phyloP scores from a whole-genome alignment of 2,329 filamentous ascomycete species.

The Aspergillus luchuensis region DNA sequence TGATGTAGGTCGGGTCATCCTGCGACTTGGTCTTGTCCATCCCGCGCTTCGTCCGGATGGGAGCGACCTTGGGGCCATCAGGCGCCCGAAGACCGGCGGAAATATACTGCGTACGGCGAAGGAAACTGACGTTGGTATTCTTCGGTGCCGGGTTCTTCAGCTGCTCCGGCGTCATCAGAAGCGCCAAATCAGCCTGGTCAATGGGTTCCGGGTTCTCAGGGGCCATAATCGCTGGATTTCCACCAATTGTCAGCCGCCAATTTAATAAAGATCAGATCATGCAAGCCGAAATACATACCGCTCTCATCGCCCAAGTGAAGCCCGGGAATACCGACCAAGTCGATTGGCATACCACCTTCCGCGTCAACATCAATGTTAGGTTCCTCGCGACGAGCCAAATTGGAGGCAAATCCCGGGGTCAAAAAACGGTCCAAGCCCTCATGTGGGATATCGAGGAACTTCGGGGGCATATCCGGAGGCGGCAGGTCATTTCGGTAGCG shows the following conservation, averaged over 20 bases:
- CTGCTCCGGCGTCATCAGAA: slow-evolving; percentile 79
- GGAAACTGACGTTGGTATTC: slow-evolving; percentile 82
- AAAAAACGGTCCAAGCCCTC: slow-evolving; percentile 91
- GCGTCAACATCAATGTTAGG: slow-evolving; percentile 97
- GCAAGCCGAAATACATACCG: slow-evolving; percentile 57
- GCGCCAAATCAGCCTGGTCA: slow-evolving; percentile 79
- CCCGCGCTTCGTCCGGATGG: slow-evolving; percentile 29
- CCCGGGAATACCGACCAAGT: slow-evolving; percentile 90
- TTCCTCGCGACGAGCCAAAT: slow-evolving; percentile 85
- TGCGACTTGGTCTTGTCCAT: slow-evolving; percentile 41
- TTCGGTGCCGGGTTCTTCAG: slow-evolving; percentile 80
- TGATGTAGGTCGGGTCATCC: slow-evolving; percentile 63
- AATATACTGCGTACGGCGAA: slow-evolving; percentile 95
- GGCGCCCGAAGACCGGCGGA: slow-evolving; percentile 41
- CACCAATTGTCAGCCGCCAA: slow-evolving; percentile 25
- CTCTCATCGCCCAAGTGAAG: slow-evolving; percentile 94
- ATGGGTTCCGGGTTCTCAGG: slow-evolving; percentile 69
- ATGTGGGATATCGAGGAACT: slow-evolving; percentile 95
- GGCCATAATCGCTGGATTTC: slow-evolving; percentile 72
- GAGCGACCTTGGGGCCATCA: slow-evolving; percentile 33
- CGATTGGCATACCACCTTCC: slow-evolving; percentile 95
- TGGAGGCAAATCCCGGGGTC: slow-evolving; percentile 83
- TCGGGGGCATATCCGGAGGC: slow-evolving; percentile 89
- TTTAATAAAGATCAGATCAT: slow-evolving; percentile 14
- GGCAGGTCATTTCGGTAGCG: slow-evolving; percentile 95